Base-by-base conservation (phyloP, 345 rosid genomes). In the Lepidium africanum region DNA sequence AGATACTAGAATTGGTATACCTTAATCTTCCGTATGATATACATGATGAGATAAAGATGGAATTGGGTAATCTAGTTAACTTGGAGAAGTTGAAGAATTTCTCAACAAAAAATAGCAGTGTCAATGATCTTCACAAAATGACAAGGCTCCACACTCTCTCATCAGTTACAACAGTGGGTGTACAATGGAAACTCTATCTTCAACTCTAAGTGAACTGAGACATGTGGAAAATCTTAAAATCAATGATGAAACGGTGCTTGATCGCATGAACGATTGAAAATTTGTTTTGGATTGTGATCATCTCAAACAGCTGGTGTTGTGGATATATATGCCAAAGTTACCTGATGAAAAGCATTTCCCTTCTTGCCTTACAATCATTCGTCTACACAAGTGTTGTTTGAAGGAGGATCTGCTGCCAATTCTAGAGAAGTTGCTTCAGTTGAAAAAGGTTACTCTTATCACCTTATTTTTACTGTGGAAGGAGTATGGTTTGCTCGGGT, bases 391-490 rank as follows among this genome's bases (percentile, higher is more conserved):
- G 0, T 78, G 85, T 3, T 0, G 13, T 13, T 79, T 81, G 17
- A 2, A 5, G 32, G 78, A 74, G 4, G 83, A 77, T 37, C 83
- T 81, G 1, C 81, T 81, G 80, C 56, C 67, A 2, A 77, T 64
- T 9, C 64, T 81, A 30, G 81, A 76, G 71, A 79, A 66, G 59
- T 52, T 81, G 51, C 72, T 57, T 7, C 17, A 66, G 46, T 67
- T 83, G 10, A 42, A 67, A 6, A 19, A 46, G 36, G 65, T 79
- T 0, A 2, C 7, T 14, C 32, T 63, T 33, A 50, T 19, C 6
- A 10, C 14, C 45, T 3, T 13, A 2, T 38, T 73, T 0, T 77
- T 69, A n/a, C 7, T 0, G 1, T 7, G 85, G 81, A 12, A 72
- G 13, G 14, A 14, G 54, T 47, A 69, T 83, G 70, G 0, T 16